Percentiles rank a stretch among this genome's conserved stretches.
phyloP scores from a whole-genome alignment of 768 basidiomycete genomes.

The Pluteus cervinus region DNA sequence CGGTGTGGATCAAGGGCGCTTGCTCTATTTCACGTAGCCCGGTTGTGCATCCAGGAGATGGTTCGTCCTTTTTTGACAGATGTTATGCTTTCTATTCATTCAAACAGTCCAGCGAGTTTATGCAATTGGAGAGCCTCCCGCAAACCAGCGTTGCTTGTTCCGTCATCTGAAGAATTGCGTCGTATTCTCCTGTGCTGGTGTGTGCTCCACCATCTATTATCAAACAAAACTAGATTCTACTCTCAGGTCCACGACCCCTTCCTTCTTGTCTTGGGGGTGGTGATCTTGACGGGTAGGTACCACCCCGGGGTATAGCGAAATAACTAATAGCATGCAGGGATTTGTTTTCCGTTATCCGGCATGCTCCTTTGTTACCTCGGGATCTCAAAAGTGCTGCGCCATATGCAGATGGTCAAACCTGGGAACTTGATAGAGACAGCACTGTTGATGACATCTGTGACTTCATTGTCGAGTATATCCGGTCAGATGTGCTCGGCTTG shows the following conservation, averaged over 20 bases:
- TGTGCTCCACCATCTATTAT: too few species aligned
- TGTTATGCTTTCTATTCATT: background rate
- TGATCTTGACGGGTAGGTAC: constrained; percentile 69
- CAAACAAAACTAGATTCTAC: too few species aligned
- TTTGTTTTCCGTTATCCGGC: constrained; percentile 53
- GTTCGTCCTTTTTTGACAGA: constrained; percentile 23
- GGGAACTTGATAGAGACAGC: constrained; percentile 39
- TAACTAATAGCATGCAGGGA: constrained; percentile 37
- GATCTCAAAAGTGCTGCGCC: constrained; percentile 42
- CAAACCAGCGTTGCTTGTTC: constrained; percentile 49
- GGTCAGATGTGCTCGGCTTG: constrained; percentile 74
- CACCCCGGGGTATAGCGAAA: background rate
- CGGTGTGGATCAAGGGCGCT: constrained; percentile 52
- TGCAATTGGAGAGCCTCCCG: constrained; percentile 67
- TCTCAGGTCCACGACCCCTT: constrained; percentile 51
- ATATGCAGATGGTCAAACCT: constrained; percentile 36
- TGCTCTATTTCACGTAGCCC: constrained; percentile 68
- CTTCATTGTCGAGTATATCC: constrained; percentile 79
- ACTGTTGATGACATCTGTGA: constrained; percentile 69
- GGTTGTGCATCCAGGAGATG: constrained; percentile 71
- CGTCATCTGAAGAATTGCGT: constrained; percentile 61
- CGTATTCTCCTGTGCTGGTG: constrained; percentile 63
- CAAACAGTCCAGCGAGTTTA: constrained; percentile 57
- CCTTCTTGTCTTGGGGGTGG: constrained; percentile 70
- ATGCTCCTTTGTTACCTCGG: constrained; percentile 49